Evolutionary conservation across 441 rosid genomes (phyloP), one percentile per base, ranked within the genome.

Genomic region (Adansonia grandidieri): DNA sequence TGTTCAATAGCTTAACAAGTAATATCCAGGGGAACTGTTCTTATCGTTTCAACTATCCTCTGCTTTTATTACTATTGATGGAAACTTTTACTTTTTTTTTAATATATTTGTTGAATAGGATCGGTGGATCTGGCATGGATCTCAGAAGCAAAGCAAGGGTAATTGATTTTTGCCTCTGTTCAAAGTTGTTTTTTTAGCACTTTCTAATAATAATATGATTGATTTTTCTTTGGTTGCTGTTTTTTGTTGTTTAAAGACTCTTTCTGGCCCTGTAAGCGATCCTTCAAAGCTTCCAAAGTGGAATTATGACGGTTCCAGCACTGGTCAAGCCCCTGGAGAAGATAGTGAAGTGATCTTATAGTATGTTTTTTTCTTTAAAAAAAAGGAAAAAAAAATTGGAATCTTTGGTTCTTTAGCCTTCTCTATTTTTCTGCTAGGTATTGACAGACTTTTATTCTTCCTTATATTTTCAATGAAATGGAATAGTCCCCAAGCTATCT

Each of bases 71-170:
- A 1, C 13, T 17, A 51, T 2, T 51, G 4, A 67, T 67, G 47
- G 17, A 28, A 53, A 5, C 15, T 37, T 37, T 54, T 56, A 2
- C 0, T 13, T 51, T 32, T 1, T 53, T 28, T 14, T 20, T 19
- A 19, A 19, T 58, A 19, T 50, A 11, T 50, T 50, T 24, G 1
- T 50, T 50, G 62, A 53, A 75, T 37, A 90, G 97, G 97, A 78
- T 92, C 32, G 98, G 98, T 62, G 98, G 98, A 79, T 92, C 97
- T 24, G 98, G 97, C 1, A 70, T 92, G 86, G 97, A 93, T 77
- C n/a, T 92, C 81, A 84, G 97, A 76, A 93, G 98, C 88, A 93
- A 93, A 90, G 94, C 92, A 53, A 91, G 91, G 88, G 97, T 92
- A 77, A 9, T 64, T 10, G 2, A 6, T 78, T 64, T 19, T 9